Evolutionary conservation across 768 basidiomycete species (phyloP), one percentile per base, ranked within the genome.

Genomic region (Phlebiopsis flavidoalba): DNA sequence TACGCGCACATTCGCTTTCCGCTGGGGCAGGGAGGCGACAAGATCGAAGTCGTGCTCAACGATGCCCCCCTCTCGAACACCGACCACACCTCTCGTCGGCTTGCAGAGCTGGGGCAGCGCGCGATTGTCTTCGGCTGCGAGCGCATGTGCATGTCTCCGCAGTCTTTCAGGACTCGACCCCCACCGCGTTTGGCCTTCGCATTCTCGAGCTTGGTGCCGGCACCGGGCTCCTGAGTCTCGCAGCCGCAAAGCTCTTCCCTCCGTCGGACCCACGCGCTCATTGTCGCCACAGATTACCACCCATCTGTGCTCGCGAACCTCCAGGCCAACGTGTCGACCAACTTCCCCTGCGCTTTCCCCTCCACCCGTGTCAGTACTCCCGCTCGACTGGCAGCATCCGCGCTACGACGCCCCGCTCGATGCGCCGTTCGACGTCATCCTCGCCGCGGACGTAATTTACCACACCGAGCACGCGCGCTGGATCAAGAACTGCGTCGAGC

Each of bases 131-230:
- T 94, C 51, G 85, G 85, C 1, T n/a, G n/a, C 26, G 81, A 87
- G 65, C 79, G 80, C 50, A 77, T 93, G 53, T 86, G 84, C 49
- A 70, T 73, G 8, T 67, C 76, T 45, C 81, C 86, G 2, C 66
- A 62, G n/a, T 61, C 66, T 59, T 84, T 80, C 63, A n/a, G 75
- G 74, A 12, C 47, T 21, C 10, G 43, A 26, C 3, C 48, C 47
- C 33, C 31, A n/a, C 57, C 33, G 33, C 22, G 24, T 3, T 1
- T 17, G 12, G 35, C 6, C 31, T 58, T 17, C 64, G 67, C 17
- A 67, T 93, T 12, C 79, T 94, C 47, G 91, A 95, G 71, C 80
- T 95, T n/a, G 91, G 92, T 5, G 89, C 90, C 0, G 92, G 92
- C 3, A 94, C 92, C 0, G 92, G 92, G 4, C 74, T 93, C 58